Base-by-base conservation (phyloP, 306 rosid species). In the Rosa rugosa region DNA sequence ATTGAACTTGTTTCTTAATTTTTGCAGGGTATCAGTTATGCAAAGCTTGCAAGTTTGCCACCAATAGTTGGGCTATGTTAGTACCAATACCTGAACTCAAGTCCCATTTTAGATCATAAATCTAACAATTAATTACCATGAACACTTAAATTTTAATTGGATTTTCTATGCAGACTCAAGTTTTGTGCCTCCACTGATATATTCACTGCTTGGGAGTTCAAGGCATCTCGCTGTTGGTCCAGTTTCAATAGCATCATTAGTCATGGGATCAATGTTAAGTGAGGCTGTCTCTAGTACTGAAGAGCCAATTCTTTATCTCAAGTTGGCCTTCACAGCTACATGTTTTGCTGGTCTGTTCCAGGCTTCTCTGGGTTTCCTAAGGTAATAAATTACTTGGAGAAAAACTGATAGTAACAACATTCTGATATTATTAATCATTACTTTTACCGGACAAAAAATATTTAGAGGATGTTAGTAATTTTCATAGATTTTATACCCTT, bases 1-100 rank as follows among this genome's bases (percentile, higher is more conserved):
- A 78, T 70, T 12, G 8, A 1, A 13, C 38, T 12, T 12, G 7
- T 53, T 38, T 7, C 62, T 71, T 76, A 60, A 6, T 66, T 64
- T 12, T 14, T 84, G 89, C 89, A 96, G 99, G 99, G 99, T 49
- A 93, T 96, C 73, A 96, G 99, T 60, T 96, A 96, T 84, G 99
- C 99, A 40, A 96, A 96, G 90, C 97, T 96, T 77, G 99, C 99
- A 76, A 90, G 89, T 85, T 83, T 96, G 93, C 99, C 99, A 57
- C 97, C 99, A 2, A 96, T 96, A 72, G 78, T 96, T 71, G 99
- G 97, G 72, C 86, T 96, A 80, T 96, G 99, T 96, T 18, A 88
- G 94, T 93, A 77, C 69, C 60, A 38, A 69, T 67, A 4, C 70
- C 40, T 12, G 31, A 75, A 65, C 70, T 59, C 25, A 16, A 45